Base-by-base conservation (phyloP, 345 rosid genomes). In the Citropsis articulata region DNA sequence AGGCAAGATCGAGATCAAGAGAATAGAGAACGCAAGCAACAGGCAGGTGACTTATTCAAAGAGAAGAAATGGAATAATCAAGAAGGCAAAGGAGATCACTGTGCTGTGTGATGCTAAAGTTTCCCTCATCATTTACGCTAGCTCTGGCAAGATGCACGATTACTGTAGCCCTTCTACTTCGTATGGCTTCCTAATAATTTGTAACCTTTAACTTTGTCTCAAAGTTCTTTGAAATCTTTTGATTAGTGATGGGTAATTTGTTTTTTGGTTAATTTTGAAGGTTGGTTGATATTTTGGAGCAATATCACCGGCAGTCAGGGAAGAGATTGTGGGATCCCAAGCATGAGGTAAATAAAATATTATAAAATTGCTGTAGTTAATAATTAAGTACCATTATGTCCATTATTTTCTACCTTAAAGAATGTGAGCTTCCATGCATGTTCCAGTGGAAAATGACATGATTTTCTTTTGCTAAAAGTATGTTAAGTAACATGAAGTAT, bases 271-370 rank as follows among this genome's bases (percentile, higher is more conserved):
- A 30, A 31, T 63, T 71, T n/a, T 82, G 80, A 79, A 92, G 97
- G 77, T 80, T 94, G 93, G 82, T 83, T 73, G 92, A 92, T 69
- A 83, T 94, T 76, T 75, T 96, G 90, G 99, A 94, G 45, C 80
- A 84, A 73, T 96, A 96, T 72, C 97, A 94, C 73, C 90, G 87
- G 78, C 85, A 80, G 71, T 86, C 93, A 76, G 93, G 97, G 66
- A 89, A 91, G 73, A 92, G 87, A 85, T 69, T 96, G 59, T 94
- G 99, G 99, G 98, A 96, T 85, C 92, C 92, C 69, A 93, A 92
- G 80, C 99, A 94, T 87, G 98, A 96, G 98, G 99, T 94, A 78
- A 9, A 31, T 65, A 65, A 16, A 13, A 64, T 13, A 30, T 21
- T 45, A 45, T 45, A 45, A 12, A 45, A 45, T 45, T 45, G 16